phyloP scores from a whole-genome alignment of 2,329 filamentous ascomycete species.

The Colletotrichum liaoningense region DNA sequence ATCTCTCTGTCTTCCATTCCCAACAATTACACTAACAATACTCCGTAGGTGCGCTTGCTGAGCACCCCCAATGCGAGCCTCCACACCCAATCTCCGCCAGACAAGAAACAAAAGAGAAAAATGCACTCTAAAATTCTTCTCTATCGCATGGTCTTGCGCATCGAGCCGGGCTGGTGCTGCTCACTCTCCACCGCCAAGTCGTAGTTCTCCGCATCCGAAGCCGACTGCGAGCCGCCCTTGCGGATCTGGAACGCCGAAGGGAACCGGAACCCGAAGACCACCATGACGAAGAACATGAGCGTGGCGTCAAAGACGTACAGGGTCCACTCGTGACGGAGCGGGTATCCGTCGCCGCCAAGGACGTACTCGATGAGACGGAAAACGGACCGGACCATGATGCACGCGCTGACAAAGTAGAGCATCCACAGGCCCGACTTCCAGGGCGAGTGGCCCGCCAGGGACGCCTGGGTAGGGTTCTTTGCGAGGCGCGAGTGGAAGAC shows the following conservation, averaged over 20 bases:
- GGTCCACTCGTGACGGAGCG: slow-evolving; percentile 67
- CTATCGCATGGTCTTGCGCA: slow-evolving; percentile 26
- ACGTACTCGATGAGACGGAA: slow-evolving; percentile 71
- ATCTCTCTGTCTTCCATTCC: not conserved
- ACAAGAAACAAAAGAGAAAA: not conserved
- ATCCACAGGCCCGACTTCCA: slow-evolving; percentile 53
- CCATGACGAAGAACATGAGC: slow-evolving; percentile 63
- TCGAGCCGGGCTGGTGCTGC: not conserved
- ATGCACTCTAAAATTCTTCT: not conserved
- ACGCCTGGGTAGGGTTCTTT: slow-evolving; percentile 36
- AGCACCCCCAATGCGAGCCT: too few species aligned
- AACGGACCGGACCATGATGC: slow-evolving; percentile 66
- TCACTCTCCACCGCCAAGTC: slow-evolving; percentile 24
- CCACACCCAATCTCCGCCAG: too few species aligned
- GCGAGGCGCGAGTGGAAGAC: slow-evolving; percentile 58
- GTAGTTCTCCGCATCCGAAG: slow-evolving; percentile 18
- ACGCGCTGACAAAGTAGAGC: slow-evolving; percentile 61
- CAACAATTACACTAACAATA: not conserved
- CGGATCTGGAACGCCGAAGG: slow-evolving; percentile 30
- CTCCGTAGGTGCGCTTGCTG: too few species aligned
- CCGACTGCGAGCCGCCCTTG: slow-evolving; percentile 17
- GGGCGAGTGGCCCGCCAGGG: slow-evolving; percentile 39
- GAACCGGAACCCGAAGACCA: slow-evolving; percentile 50
- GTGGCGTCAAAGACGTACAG: slow-evolving; percentile 68
- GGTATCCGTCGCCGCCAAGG: slow-evolving; percentile 54